Base-by-base conservation (phyloP, 2,329 filamentous ascomycete species). In the Penicillium sp. region DNA sequence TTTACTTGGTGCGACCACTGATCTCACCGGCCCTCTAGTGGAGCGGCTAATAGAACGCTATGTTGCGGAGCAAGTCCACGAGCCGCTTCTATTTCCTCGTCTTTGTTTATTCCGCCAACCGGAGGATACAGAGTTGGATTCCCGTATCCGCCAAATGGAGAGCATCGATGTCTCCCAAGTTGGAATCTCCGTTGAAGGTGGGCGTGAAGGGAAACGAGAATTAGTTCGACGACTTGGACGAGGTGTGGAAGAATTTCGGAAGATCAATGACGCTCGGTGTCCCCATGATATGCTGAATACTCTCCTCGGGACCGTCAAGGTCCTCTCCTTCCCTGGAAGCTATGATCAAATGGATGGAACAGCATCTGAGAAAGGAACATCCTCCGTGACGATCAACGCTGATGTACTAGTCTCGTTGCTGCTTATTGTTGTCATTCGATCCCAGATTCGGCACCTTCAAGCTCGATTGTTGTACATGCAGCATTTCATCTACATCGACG, bases 401-500 rank as follows among this genome's bases (percentile, higher is more conserved):
- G 94, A 99, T 73, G 91, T 93, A 0, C 78, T 99, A 27, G 94
- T 99, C 2, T 97, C 94, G 0, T 77, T 99, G 55, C 80, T 99
- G 13, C 80, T 99, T 18, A 86, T 96, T 58, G 91, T 99, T 14
- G 89, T 99, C 10, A 97, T 99, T 57, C 84, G 93, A 59, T 90
- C 93, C 10, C 89, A 94, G 56, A 86, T 96, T 26, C 86, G 89
- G 55, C 88, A 97, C 72, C 79, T 99, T 8, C 90, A 96, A 65
- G 91, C 94, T 3, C 84, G 93, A 18, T 77, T 99, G 43, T 81
- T 89, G n/a, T 99, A 97, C 70, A 96, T 97, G 81, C 89, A 93
- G 40, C 91, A 96, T 67, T 99, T 97, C 68, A 94, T 97, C 62
- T 99, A 96, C 73, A 92, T 96, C 47, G 94, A 97, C 64, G 94